Percentiles rank a stretch among this genome's conserved stretches.
Conservation (phyloP, 1,284 basidiomycete genomes). For the Coniferiporia weirii region DNA sequence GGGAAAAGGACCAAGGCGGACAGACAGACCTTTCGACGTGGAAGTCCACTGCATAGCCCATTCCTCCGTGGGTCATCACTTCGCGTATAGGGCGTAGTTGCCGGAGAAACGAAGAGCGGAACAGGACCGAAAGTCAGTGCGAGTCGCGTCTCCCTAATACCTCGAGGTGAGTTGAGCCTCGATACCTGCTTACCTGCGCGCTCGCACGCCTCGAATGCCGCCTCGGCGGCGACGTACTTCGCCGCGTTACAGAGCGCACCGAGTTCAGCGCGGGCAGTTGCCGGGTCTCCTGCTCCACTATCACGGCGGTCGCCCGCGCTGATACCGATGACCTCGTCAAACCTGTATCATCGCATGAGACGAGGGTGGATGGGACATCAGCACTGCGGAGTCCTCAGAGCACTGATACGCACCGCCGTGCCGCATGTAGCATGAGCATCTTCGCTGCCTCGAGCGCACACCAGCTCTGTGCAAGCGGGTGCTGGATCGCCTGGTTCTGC, state of each 20-base stretch:
- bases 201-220: conserved; percentile 26
- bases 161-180: too few relatives aligned
- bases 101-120: too few relatives aligned
- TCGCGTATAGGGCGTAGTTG: background rate
- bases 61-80: conserved; percentile 27
- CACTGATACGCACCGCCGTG: conserved; percentile 21
- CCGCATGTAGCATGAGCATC: conserved; percentile 26
- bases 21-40: conserved; percentile 19
- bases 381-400: background rate
- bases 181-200: conserved; percentile 13
- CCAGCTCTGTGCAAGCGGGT: conserved; percentile 28
- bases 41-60: conserved; percentile 28
- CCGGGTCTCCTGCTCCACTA: background rate
- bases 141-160: too few relatives aligned
- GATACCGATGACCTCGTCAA: conserved; percentile 14
- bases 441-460: conserved; percentile 28
- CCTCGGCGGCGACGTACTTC: conserved; percentile 29
- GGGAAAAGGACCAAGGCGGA: too few relatives aligned
- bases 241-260: conserved; percentile 30
- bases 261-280: conserved; percentile 18
- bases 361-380: background rate
- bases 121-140: too few relatives aligned
- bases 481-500: conserved; percentile 28
- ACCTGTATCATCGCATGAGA: background rate
- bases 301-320: background rate